phyloP scores from a whole-genome alignment of 768 basidiomycete species.

The Russula emetica region DNA sequence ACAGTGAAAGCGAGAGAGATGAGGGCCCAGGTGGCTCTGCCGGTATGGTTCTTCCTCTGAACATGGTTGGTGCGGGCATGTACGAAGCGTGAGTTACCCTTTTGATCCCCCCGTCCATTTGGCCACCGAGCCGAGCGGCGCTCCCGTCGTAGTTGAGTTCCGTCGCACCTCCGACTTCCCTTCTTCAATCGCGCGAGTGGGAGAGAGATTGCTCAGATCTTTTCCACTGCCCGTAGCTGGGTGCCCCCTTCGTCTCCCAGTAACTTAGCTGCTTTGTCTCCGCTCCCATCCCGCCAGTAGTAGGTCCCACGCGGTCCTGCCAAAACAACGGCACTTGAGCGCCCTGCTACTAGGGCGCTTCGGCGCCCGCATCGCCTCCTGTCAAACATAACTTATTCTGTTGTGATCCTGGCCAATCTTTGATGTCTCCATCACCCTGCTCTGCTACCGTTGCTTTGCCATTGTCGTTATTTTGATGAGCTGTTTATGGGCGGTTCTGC shows the following conservation, averaged over 20 bases:
- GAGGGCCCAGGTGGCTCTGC: slow-evolving; percentile 46
- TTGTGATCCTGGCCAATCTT: not conserved
- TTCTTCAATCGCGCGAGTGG: not conserved
- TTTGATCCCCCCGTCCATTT: not conserved
- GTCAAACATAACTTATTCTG: not conserved
- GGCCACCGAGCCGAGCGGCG: not conserved
- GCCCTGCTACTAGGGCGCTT: not conserved
- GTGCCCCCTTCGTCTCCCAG: not conserved
- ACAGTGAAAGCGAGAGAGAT: slow-evolving; percentile 25
- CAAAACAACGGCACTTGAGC: not conserved
- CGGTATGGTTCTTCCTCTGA: slow-evolving; percentile 56
- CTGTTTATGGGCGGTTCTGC: not conserved
- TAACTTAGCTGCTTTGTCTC: not conserved
- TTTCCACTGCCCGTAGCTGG: no score
- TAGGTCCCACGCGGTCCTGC: no score
- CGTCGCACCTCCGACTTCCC: not conserved
- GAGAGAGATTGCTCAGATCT: not conserved
- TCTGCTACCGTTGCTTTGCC: not conserved
- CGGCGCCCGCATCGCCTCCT: not conserved
- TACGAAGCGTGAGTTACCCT: slow-evolving; percentile 54
- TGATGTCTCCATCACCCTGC: not conserved
- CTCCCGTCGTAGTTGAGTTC: slow-evolving; percentile 2
- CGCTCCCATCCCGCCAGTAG: not conserved
- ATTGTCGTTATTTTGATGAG: not conserved
- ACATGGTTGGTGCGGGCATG: slow-evolving; percentile 49